phyloP scores from a whole-genome alignment of 2,329 filamentous ascomycete species.

The Fusarium virguliforme region DNA sequence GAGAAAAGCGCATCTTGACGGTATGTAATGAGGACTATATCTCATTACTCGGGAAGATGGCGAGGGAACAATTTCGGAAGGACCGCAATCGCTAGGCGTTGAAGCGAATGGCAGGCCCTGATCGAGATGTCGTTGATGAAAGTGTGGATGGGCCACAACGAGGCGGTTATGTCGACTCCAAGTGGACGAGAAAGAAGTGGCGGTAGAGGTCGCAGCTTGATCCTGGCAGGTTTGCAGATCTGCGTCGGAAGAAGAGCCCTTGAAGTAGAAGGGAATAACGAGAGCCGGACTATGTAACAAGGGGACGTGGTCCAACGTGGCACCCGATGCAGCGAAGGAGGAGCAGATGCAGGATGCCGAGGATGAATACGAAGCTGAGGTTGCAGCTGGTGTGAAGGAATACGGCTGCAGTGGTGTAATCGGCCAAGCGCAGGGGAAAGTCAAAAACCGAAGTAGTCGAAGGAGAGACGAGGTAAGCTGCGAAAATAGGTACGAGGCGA shows the following conservation, averaged over 20 bases:
- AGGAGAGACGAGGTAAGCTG: slow-evolving; percentile 28
- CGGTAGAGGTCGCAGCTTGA: slow-evolving; percentile 27
- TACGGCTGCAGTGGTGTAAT: slow-evolving; percentile 22
- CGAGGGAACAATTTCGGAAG: background rate
- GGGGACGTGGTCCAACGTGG: slow-evolving; percentile 40
- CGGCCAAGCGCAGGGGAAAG: slow-evolving; percentile 21
- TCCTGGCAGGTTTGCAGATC: slow-evolving; percentile 15
- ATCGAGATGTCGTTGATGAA: background rate
- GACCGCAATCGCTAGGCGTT: background rate
- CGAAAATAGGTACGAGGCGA: slow-evolving; percentile 22
- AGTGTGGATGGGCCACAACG: slow-evolving; percentile 13
- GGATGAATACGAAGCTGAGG: slow-evolving; percentile 45
- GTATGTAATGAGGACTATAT: slow-evolving; percentile 14
- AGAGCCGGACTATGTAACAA: slow-evolving; percentile 35
- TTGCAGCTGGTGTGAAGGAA: slow-evolving; percentile 11
- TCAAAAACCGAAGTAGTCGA: slow-evolving; percentile 14
- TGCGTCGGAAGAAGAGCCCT: slow-evolving; percentile 24
- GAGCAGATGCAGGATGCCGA: slow-evolving; percentile 38
- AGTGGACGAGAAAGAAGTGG: slow-evolving; percentile 12
- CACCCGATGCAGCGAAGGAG: slow-evolving; percentile 42
- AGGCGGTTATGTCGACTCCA: slow-evolving; percentile 9
- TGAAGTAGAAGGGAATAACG: slow-evolving; percentile 36
- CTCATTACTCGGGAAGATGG: slow-evolving; percentile 22
- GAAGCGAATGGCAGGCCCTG: background rate
- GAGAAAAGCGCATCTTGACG: slow-evolving; percentile 51